These are phyloP conservation scores for Dianthus caryophyllus DNA, from an alignment of 148 eudicot genomes.

Conservation along the genomic window DNA sequence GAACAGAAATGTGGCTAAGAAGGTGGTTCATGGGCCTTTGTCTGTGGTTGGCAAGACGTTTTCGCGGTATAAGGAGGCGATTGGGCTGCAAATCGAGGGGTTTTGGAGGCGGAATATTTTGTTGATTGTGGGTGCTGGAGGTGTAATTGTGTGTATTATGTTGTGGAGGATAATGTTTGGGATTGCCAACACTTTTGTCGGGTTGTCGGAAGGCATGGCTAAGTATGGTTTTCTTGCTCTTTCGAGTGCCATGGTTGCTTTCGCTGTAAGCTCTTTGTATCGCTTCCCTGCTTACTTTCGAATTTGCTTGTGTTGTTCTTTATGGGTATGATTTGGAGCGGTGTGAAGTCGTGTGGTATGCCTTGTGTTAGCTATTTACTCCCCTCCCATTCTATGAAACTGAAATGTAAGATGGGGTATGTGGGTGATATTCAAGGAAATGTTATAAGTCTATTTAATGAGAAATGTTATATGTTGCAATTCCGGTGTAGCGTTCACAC, in stretches of 20 bases:
- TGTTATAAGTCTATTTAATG: too few relatives aligned
- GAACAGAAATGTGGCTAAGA: conserved; percentile 36
- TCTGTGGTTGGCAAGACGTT: conserved; percentile 32
- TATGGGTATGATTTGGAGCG: neutral
- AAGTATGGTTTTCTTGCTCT: conserved; percentile 97
- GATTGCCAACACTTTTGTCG: conserved; percentile 70
- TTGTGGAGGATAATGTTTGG: conserved; percentile 93
- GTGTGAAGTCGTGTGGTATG: neutral
- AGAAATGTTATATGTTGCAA: too few relatives aligned
- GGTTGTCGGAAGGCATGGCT: conserved; percentile 97
- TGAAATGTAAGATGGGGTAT: too few relatives aligned
- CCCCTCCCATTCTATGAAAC: too few relatives aligned
- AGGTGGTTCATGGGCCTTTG: conserved; percentile 52
- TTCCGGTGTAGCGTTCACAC: too few relatives aligned
- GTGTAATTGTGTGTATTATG: conserved; percentile 63
- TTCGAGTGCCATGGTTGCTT: conserved; percentile 82
- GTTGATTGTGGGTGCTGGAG: conserved; percentile 68
- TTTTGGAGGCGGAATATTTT: conserved; percentile 83
- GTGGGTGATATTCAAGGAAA: too few relatives aligned
- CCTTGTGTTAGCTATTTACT: too few relatives aligned
- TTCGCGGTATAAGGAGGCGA: conserved; percentile 59
- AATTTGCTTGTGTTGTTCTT: neutral
- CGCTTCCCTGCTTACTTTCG: conserved; percentile 1
- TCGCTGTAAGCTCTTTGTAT: conserved; percentile 66
- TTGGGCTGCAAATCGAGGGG: conserved; percentile 80